These are phyloP conservation scores for Aspergillus indologenus DNA, from an alignment of 495 filamentous ascomycete genomes.

Conservation along the genomic window DNA sequence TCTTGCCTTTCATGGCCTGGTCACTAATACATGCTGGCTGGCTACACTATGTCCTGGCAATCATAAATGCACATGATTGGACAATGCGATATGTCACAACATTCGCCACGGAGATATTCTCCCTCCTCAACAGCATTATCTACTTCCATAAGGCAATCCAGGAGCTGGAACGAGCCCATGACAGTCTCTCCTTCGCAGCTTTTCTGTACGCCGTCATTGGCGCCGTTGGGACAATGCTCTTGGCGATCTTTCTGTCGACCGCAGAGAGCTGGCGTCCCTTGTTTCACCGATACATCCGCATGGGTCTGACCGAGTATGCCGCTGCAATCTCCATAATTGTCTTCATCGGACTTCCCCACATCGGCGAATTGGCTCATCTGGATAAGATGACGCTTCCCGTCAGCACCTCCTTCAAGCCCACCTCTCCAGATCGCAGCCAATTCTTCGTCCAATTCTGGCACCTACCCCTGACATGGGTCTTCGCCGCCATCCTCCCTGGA, in stretches of 20 bases:
- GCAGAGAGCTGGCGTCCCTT: constrained; percentile 63
- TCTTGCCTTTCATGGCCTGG: constrained; percentile 74
- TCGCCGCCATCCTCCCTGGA: constrained; percentile 62
- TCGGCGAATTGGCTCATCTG: constrained; percentile 59
- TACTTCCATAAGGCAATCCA: constrained; percentile 75
- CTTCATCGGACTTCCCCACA: constrained; percentile 63
- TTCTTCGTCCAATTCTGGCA: constrained; percentile 69
- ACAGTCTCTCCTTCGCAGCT: constrained; percentile 57
- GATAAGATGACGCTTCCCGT: constrained; percentile 62
- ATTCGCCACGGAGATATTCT: constrained; percentile 70
- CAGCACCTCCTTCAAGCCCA: constrained; percentile 56
- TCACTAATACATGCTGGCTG: constrained; percentile 66
- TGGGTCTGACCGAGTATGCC: constrained; percentile 65
- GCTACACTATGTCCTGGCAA: constrained; percentile 67
- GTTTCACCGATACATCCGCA: constrained; percentile 63
- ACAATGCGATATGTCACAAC: constrained; percentile 75
- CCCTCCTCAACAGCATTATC: constrained; percentile 68
- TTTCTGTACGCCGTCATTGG: constrained; percentile 72
- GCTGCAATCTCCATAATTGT: constrained; percentile 69
- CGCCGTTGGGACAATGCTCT: constrained; percentile 63
- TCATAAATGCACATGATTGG: constrained; percentile 73
- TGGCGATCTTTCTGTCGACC: constrained; percentile 63
- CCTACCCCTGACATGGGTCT: constrained; percentile 59
- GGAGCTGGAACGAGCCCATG: constrained; percentile 62
- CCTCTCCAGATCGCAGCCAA: constrained; percentile 50